These are phyloP conservation scores for Ceratocystis cacaofunesta DNA, from an alignment of 2,329 filamentous ascomycete genomes.

Conservation along the genomic window DNA sequence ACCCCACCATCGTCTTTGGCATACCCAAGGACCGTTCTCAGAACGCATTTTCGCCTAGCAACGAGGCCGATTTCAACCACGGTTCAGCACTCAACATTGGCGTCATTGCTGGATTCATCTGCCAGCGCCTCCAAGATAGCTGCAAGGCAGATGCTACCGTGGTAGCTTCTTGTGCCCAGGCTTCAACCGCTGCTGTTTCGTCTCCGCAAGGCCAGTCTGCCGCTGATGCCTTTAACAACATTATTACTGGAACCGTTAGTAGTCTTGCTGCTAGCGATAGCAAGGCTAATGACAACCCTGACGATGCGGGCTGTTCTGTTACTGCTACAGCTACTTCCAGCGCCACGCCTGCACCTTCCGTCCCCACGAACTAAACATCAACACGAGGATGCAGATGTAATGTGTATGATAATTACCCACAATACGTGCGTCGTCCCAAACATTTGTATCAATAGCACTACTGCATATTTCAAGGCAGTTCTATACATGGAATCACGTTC, in stretches of 20 bases:
- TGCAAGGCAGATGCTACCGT: slow-evolving; percentile 20
- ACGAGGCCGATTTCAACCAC: slow-evolving; percentile 34
- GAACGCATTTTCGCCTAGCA: slow-evolving; percentile 28
- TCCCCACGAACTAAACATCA: too few species aligned
- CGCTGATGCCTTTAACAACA: slow-evolving; percentile 21
- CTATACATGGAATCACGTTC: too few species aligned
- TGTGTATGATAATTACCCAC: too few species aligned
- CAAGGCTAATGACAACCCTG: not conserved
- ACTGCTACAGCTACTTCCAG: not conserved
- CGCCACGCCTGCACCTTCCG: not conserved
- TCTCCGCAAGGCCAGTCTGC: slow-evolving; percentile 20
- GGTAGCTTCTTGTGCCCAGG: slow-evolving; percentile 18
- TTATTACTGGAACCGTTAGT: slow-evolving; percentile 7
- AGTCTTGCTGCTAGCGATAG: not conserved
- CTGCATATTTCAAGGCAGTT: too few species aligned
- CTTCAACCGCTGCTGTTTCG: slow-evolving; percentile 18
- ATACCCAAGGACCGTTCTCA: slow-evolving; percentile 33
- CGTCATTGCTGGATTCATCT: slow-evolving; percentile 35
- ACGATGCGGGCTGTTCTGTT: not conserved
- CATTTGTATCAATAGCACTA: too few species aligned
- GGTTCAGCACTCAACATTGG: slow-evolving; percentile 30
- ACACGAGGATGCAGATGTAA: too few species aligned
- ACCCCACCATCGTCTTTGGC: slow-evolving; percentile 36
- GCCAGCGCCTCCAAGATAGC: slow-evolving; percentile 26
- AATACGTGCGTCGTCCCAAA: too few species aligned